phyloP scores from a whole-genome alignment of 805 yeast genomes.

The Hanseniaspora vineae region DNA sequence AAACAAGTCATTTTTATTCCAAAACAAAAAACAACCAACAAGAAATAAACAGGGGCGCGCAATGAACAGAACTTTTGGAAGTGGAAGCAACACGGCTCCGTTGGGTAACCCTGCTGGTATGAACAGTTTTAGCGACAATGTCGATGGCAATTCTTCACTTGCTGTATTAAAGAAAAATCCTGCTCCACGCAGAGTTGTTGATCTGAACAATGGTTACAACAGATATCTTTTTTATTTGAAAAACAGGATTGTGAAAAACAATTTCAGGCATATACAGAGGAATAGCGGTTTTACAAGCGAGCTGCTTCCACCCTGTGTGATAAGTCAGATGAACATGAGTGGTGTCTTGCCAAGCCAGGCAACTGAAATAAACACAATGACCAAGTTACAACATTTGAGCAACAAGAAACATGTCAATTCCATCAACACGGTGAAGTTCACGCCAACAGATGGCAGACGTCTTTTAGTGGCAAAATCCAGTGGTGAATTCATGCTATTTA shows the following conservation, averaged over 20 bases:
- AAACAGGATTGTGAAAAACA: background rate
- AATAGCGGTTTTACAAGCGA: slow-evolving; percentile 12
- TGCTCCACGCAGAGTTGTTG: background rate
- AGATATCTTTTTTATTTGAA: background rate
- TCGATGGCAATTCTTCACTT: background rate
- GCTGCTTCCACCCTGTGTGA: slow-evolving; percentile 18
- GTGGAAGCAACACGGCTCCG: too few relatives aligned
- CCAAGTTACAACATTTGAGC: slow-evolving; percentile 81
- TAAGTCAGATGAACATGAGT: slow-evolving; percentile 9
- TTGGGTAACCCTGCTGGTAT: background rate
- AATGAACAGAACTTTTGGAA: too few relatives aligned
- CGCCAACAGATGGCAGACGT: slow-evolving; percentile 82
- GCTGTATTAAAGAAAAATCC: background rate
- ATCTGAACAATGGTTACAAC: background rate
- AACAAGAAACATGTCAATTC: slow-evolving; percentile 88
- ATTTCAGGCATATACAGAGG: background rate
- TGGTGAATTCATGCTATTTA: slow-evolving; percentile 96
- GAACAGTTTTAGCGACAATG: background rate
- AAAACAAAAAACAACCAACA: too few relatives aligned
- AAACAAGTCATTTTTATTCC: too few relatives aligned
- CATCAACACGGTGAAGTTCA: slow-evolving; percentile 84
- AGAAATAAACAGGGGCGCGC: too few relatives aligned
- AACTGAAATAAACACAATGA: slow-evolving; percentile 45
- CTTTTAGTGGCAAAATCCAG: slow-evolving; percentile 78
- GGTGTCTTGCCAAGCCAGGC: slow-evolving; percentile 5